phyloP scores from a whole-genome alignment of 495 filamentous ascomycete species.

The Penicillium arizonense region DNA sequence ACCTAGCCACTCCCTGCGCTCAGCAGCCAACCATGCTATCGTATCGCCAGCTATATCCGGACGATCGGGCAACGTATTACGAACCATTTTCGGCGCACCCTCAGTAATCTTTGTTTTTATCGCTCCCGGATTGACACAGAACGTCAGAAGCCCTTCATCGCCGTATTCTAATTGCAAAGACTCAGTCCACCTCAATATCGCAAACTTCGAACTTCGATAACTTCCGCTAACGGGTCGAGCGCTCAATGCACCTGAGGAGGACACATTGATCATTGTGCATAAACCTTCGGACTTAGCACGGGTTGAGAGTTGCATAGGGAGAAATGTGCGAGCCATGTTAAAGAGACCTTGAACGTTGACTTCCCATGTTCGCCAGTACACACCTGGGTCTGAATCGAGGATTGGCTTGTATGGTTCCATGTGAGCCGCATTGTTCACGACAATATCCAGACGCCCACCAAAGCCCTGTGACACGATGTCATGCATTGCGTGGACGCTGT shows the following conservation, averaged over 20 bases:
- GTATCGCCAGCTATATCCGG: constrained; percentile 36
- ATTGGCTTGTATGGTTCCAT: constrained; percentile 9
- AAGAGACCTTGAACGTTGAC: constrained; percentile 44
- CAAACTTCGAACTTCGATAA: constrained; percentile 44
- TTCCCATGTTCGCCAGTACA: constrained; percentile 43
- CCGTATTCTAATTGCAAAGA: constrained; percentile 40
- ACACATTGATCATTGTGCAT: constrained; percentile 29
- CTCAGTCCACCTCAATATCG: constrained; percentile 39
- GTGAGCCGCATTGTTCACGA: constrained; percentile 43
- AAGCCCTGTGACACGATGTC: not conserved
- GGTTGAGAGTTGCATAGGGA: constrained; percentile 38
- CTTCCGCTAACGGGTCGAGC: constrained; percentile 11
- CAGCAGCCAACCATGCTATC: constrained; percentile 32
- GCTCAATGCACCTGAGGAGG: constrained; percentile 27
- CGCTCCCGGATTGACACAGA: constrained; percentile 8
- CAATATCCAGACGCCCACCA: constrained; percentile 43
- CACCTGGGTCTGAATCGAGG: constrained; percentile 24
- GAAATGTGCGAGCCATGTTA: constrained; percentile 35
- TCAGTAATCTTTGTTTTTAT: constrained; percentile 44
- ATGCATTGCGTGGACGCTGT: not conserved
- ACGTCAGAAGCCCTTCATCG: constrained; percentile 38
- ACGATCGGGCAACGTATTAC: constrained; percentile 22
- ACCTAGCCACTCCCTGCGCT: constrained; percentile 34
- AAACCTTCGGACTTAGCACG: constrained; percentile 13
- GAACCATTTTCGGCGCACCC: constrained; percentile 25